Evolutionary conservation across 768 basidiomycete species (phyloP).

Genomic region (Leucogyrophana mollusca): DNA sequence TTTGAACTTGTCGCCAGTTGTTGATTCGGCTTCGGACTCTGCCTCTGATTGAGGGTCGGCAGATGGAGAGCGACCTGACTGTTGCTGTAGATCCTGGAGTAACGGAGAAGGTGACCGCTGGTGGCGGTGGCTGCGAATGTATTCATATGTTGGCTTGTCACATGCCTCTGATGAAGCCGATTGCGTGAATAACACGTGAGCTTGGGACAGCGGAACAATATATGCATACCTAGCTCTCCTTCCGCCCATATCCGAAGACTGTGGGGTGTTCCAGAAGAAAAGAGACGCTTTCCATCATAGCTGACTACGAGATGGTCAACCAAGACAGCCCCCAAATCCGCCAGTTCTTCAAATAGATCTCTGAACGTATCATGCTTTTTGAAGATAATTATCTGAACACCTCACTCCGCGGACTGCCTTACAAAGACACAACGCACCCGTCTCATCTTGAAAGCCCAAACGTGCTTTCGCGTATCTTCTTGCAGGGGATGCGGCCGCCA

Average conservation of each 20-base stretch:
- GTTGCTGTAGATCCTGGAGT: slow-evolving; percentile 5
- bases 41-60: slow-evolving; percentile 25
- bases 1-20: slow-evolving; percentile 53
- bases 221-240: slow-evolving; percentile 61
- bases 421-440: slow-evolving; percentile 41
- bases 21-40: slow-evolving; percentile 35
- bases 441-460: slow-evolving; percentile 56
- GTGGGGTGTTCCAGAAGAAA: slow-evolving; percentile 66
- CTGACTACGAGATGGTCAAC: slow-evolving; percentile 56
- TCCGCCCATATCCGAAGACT: slow-evolving; percentile 67
- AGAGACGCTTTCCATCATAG: slow-evolving; percentile 62
- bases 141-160: slow-evolving; percentile 60
- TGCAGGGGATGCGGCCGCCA: slow-evolving; percentile 69
- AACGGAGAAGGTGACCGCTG: slow-evolving; percentile 23
- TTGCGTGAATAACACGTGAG: slow-evolving; percentile 8
- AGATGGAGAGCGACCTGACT: slow-evolving; percentile 10
- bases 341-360: slow-evolving; percentile 60
- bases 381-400: not conserved
- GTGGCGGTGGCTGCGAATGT: slow-evolving; percentile 46
- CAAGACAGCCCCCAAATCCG: slow-evolving; percentile 57
- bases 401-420: not conserved
- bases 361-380: slow-evolving; percentile 64
- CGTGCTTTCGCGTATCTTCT: slow-evolving; percentile 32
- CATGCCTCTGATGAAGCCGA: slow-evolving; percentile 53
- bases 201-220: not conserved